phyloP scores from a whole-genome alignment of 1,284 basidiomycete species.

The Melampsora americana region DNA sequence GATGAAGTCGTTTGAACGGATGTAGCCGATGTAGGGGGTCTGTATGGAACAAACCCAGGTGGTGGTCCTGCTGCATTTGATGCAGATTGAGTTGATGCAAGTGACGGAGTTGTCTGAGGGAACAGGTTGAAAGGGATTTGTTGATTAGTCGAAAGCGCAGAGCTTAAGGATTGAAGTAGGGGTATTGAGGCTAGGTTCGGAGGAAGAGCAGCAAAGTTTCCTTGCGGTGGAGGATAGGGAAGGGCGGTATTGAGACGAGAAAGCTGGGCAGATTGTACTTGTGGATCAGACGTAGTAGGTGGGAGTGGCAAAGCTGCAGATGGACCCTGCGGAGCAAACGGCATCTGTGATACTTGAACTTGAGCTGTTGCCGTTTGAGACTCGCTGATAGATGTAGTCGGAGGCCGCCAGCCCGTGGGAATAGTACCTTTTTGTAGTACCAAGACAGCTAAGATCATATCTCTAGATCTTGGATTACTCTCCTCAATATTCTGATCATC shows the following conservation, averaged over 20 bases:
- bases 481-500: slow-evolving; percentile 66
- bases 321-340: background rate
- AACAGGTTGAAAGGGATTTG: slow-evolving; percentile 23
- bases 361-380: slow-evolving; percentile 1
- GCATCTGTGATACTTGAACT: background rate
- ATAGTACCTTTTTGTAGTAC: slow-evolving; percentile 67
- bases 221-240: slow-evolving; percentile 14
- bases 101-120: slow-evolving; percentile 13
- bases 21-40: background rate
- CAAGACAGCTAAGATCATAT: slow-evolving; percentile 77
- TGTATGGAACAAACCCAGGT: slow-evolving; percentile 40
- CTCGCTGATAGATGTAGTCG: background rate
- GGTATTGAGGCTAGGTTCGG: slow-evolving; percentile 24
- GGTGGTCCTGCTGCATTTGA: slow-evolving; percentile 16
- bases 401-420: slow-evolving; percentile 22
- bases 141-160: slow-evolving; percentile 26
- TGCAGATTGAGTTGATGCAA: background rate
- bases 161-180: slow-evolving; percentile 30
- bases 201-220: background rate
- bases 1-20: background rate
- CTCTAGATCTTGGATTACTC: slow-evolving; percentile 62
- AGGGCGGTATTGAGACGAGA: slow-evolving; percentile 7
- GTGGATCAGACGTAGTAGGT: background rate
- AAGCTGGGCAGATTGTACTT: background rate
- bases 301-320: slow-evolving; percentile 1